These are phyloP conservation scores for Zygosaccharomyces rouxii DNA, from an alignment of 805 yeast species.

Conservation along the genomic window DNA sequence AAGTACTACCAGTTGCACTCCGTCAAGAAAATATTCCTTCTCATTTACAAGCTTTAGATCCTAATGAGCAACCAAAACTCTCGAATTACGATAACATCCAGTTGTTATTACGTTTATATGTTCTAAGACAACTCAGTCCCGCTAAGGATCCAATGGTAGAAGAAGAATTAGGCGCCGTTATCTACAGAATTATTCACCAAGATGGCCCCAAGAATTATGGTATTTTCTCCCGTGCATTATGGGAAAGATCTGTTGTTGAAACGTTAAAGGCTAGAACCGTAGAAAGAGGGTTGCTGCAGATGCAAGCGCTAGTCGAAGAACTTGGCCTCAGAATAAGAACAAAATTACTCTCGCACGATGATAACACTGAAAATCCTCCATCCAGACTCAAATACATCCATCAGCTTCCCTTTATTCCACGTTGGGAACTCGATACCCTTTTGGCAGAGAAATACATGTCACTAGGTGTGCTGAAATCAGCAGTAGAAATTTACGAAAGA, in stretches of 20 bases:
- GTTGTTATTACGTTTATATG: conserved; percentile 60
- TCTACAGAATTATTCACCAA: conserved; percentile 62
- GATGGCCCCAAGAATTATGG: conserved; percentile 51
- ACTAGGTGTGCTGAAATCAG: conserved; percentile 78
- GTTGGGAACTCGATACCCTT: conserved; percentile 76
- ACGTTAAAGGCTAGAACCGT: conserved; percentile 77
- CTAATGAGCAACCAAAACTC: conserved; percentile 75
- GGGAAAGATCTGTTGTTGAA: conserved; percentile 87
- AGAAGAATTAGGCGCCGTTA: conserved; percentile 77
- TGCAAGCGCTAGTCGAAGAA: conserved; percentile 89
- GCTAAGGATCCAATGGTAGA: conserved; percentile 63
- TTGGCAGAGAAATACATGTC: conserved; percentile 85
- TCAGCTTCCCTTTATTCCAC: conserved; percentile 71
- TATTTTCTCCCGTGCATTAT: conserved; percentile 72
- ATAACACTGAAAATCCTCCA: conserved; percentile 31
- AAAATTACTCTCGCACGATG: conserved; percentile 46
- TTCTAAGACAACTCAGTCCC: conserved; percentile 67
- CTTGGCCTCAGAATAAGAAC: conserved; percentile 63
- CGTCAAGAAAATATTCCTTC: conserved; percentile 61
- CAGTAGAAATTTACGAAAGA: conserved; percentile 83
- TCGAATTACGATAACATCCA: conserved; percentile 70
- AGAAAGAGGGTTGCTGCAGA: conserved; percentile 89
- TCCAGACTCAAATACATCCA: conserved; percentile 67
- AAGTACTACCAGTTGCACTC: conserved; percentile 58
- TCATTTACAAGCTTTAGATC: conserved; percentile 54